Percentiles rank a stretch among this genome's conserved stretches.
phyloP scores from a whole-genome alignment of 306 rosid genomes.

The Malus sieversii region DNA sequence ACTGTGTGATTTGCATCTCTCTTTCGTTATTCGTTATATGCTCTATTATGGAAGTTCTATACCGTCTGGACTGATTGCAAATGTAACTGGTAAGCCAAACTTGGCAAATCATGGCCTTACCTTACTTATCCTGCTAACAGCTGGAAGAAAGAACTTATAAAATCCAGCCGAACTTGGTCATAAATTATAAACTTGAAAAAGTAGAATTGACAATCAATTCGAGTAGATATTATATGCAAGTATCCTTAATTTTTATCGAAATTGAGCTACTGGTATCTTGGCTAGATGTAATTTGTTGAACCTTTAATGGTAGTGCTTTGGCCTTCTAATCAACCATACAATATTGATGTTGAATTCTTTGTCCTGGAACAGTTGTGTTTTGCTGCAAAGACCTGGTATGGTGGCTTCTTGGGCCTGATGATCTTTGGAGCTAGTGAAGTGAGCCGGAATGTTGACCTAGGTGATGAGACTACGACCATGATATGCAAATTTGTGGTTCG shows the following conservation, averaged over 20 bases:
- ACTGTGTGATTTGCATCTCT: neutral
- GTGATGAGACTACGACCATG: slow-evolving; percentile 96
- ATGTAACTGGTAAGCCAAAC: neutral
- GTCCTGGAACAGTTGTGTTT: slow-evolving; percentile 58
- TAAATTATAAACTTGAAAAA: neutral
- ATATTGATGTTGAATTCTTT: neutral
- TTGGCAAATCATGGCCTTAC: neutral
- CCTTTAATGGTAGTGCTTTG: neutral
- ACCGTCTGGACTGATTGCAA: neutral
- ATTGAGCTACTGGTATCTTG: neutral
- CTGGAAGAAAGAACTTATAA: neutral
- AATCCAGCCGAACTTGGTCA: neutral
- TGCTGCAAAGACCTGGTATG: slow-evolving; percentile 98
- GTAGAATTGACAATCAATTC: neutral
- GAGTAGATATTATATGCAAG: neutral
- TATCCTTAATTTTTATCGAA: neutral
- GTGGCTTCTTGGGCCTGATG: slow-evolving; percentile 95
- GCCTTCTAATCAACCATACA: neutral
- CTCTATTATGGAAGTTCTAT: neutral
- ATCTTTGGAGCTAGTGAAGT: slow-evolving; percentile 99
- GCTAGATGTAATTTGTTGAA: neutral
- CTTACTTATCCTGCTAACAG: neutral
- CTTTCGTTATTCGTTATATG: neutral
- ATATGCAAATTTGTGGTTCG: slow-evolving; percentile 90
- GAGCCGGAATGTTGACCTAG: slow-evolving; percentile 91